phyloP scores from a whole-genome alignment of 2,329 filamentous ascomycete species.

The Aspergillus flavus region DNA sequence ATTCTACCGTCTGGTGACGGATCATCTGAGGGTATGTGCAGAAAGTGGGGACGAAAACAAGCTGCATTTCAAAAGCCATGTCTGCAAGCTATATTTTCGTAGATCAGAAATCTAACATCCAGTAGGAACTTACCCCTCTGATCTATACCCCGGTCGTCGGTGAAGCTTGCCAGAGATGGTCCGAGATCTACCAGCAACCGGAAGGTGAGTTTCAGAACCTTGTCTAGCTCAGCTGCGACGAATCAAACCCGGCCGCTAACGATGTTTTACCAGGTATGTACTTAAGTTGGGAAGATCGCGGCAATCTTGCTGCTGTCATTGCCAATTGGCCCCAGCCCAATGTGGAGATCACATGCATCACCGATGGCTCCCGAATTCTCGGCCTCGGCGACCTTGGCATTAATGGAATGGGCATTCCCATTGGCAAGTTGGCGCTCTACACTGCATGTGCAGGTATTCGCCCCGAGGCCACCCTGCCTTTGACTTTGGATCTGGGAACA shows the following conservation, averaged over 20 bases:
- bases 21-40: constrained; percentile 47
- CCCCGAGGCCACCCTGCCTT: constrained; percentile 67
- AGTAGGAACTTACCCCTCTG: constrained; percentile 51
- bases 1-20: constrained; percentile 54
- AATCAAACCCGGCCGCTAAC: constrained; percentile 31
- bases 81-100: neutral
- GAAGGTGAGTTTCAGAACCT: constrained; percentile 62
- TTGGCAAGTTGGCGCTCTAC: constrained; percentile 94
- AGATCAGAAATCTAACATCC: constrained; percentile 18
- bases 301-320: constrained; percentile 84
- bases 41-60: constrained; percentile 7
- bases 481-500: constrained; percentile 66
- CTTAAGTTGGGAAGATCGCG: constrained; percentile 91
- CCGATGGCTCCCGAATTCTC: constrained; percentile 88
- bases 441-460: constrained; percentile 93
- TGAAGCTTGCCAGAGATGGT: constrained; percentile 95
- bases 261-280: constrained; percentile 65
- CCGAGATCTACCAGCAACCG: constrained; percentile 89
- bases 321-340: constrained; percentile 88
- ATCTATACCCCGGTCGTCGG: constrained; percentile 66
- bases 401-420: constrained; percentile 96
- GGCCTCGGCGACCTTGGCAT: constrained; percentile 94
- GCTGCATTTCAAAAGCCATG: neutral
- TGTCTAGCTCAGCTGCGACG: constrained; percentile 16
- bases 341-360: constrained; percentile 95